Evolutionary conservation across 495 filamentous ascomycete genomes (phyloP).

Genomic region (Corynascus novoguineensis): DNA sequence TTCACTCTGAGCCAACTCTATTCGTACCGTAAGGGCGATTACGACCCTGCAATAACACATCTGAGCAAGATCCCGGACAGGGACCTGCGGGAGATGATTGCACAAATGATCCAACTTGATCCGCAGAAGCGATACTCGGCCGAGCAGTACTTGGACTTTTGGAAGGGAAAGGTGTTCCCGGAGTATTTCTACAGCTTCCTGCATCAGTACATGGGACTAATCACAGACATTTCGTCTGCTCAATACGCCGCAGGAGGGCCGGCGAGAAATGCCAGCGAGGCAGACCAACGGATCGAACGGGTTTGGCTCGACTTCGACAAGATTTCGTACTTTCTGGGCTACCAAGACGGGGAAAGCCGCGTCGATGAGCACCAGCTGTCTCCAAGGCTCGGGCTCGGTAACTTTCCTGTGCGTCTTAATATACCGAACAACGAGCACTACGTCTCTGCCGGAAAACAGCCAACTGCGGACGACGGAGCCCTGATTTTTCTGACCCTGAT

Average conservation of each 20-base stretch:
- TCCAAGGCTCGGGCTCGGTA: conserved; percentile 44
- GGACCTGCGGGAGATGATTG: conserved; percentile 78
- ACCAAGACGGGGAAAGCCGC: conserved; percentile 44
- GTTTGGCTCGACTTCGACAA: conserved; percentile 96
- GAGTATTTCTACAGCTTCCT: conserved; percentile 95
- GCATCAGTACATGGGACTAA: conserved; percentile 92
- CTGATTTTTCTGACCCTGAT: conserved; percentile 87
- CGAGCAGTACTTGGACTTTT: conserved; percentile 90
- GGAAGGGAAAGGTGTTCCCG: conserved; percentile 85
- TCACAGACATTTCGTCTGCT: conserved; percentile 88
- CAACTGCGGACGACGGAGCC: conserved; percentile 75
- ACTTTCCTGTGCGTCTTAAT: conserved; percentile 75
- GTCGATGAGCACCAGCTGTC: conserved; percentile 30
- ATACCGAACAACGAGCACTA: conserved; percentile 77
- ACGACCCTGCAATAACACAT: conserved; percentile 75
- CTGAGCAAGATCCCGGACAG: conserved; percentile 81
- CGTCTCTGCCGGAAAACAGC: conserved; percentile 40
- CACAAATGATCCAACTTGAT: conserved; percentile 92
- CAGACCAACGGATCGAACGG: conserved; percentile 89
- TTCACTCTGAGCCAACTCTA: conserved; percentile 91
- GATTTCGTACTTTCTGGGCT: conserved; percentile 87
- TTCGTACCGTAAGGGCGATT: conserved; percentile 87
- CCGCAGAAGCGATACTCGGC: conserved; percentile 88
- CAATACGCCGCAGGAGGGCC: conserved; percentile 57
- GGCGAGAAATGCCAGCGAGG: conserved; percentile 64